These are phyloP conservation scores for Xylaria sp. DNA, from an alignment of 2,329 filamentous ascomycete genomes.

Conservation along the genomic window DNA sequence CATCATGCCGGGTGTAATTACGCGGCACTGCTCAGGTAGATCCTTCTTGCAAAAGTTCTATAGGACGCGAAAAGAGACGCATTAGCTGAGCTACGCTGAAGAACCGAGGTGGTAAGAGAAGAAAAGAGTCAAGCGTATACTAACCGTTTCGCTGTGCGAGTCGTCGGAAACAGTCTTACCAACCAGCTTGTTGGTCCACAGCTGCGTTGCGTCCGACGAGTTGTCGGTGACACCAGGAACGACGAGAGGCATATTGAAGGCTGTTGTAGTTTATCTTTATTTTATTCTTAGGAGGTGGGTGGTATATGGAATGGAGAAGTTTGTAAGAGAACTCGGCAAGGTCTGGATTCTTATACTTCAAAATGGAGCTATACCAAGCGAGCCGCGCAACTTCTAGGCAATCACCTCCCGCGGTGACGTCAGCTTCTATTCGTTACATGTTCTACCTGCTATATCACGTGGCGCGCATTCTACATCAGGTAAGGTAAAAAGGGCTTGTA, in stretches of 20 bases:
- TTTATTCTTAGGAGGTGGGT: not conserved
- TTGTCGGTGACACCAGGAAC: conserved; percentile 65
- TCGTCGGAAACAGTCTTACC: conserved; percentile 70
- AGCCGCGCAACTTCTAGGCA: conserved; percentile 10
- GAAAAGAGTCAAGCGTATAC: conserved; percentile 37
- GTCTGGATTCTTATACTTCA: conserved; percentile 1
- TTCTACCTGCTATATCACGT: conserved; percentile 16
- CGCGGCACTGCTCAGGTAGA: conserved; percentile 64
- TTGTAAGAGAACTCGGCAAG: not conserved
- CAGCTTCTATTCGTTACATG: conserved; percentile 28
- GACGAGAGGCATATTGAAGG: conserved; percentile 71
- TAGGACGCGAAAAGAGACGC: not conserved
- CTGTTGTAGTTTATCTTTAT: not conserved
- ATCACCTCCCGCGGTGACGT: conserved; percentile 23
- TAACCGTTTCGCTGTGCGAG: conserved; percentile 63
- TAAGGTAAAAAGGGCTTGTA: not conserved
- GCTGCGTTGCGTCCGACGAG: conserved; percentile 57
- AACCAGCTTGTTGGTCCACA: conserved; percentile 70
- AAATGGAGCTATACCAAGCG: not conserved
- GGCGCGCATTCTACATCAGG: conserved; percentile 6
- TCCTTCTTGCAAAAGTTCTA: conserved; percentile 70
- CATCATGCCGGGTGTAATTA: conserved; percentile 67
- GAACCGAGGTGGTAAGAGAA: conserved; percentile 9
- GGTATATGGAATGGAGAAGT: not conserved
- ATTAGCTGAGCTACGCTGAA: conserved; percentile 8